A percentile compares a stretch with the other conserved stretches of the same genome.
These are phyloP conservation scores for Tylopilus intermedius DNA, from an alignment of 768 basidiomycete species.

Conservation along the genomic window DNA sequence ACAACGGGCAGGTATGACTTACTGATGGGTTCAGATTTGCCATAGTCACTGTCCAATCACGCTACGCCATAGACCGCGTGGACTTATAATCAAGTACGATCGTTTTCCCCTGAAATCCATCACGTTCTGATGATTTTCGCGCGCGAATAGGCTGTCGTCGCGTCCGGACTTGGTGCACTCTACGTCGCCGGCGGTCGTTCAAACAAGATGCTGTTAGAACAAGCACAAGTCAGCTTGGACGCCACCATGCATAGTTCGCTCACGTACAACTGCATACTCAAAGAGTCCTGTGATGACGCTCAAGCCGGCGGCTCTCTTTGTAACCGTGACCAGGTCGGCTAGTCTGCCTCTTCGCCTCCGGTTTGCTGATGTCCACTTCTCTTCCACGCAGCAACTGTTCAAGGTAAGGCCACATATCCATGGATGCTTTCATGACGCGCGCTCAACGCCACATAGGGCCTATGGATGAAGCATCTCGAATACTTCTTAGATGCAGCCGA, in stretches of 20 bases:
- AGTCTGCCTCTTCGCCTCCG: neutral
- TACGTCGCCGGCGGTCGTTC: slow-evolving; percentile 33
- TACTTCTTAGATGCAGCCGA: slow-evolving; percentile 46
- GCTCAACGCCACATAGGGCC: slow-evolving; percentile 14
- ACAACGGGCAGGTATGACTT: slow-evolving; percentile 23
- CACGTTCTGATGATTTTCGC: neutral
- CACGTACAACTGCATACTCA: slow-evolving; percentile 39
- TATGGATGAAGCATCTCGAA: slow-evolving; percentile 50
- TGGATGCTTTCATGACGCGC: neutral
- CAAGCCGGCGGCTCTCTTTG: slow-evolving; percentile 36
- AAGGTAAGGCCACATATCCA: slow-evolving; percentile 22
- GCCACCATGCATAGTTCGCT: slow-evolving; percentile 40
- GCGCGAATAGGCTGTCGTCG: slow-evolving; percentile 44
- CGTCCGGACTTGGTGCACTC: slow-evolving; percentile 48
- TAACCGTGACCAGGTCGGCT: slow-evolving; percentile 40
- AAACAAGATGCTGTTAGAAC: slow-evolving; percentile 36
- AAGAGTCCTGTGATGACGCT: slow-evolving; percentile 50
- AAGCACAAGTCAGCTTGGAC: slow-evolving; percentile 51
- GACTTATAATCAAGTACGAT: slow-evolving; percentile 53
- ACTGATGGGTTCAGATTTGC: neutral
- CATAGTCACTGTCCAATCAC: neutral
- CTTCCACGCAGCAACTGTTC: slow-evolving; percentile 22
- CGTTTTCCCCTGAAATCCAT: neutral
- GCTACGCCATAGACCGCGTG: slow-evolving; percentile 42
- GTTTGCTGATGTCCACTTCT: neutral